Evolutionary conservation across 2,329 filamentous ascomycete species (phyloP), one percentile per base, ranked within the genome.

Genomic region (Whalleya microplaca): DNA sequence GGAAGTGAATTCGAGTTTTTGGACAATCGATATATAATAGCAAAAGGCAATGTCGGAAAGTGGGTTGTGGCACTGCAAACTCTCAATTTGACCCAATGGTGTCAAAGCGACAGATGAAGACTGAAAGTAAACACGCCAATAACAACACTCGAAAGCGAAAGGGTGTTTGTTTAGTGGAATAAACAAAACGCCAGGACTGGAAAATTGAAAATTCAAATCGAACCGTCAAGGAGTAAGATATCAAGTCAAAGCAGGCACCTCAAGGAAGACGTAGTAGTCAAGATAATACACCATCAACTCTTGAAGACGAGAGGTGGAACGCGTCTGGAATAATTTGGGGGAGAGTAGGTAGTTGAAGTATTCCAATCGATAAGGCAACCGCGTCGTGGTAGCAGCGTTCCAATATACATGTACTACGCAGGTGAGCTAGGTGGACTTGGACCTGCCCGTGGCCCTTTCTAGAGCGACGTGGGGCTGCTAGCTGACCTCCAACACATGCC

Each of bases 301-400:
- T n/a, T 23, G 32, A 14, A 40, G 37, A 29, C 45, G 53, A 45
- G 48, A 32, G 45, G 58, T 45, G 45, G 18, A 51, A 48, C 43
- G 45, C 50, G 49, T 10, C 41, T 6, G 12, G 9, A 27, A 43
- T 14, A 20, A 37, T 12, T 37, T 7, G 32, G 32, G 4, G 4
- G 32, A 3, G 14, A 14, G 3, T 37, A 37, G 10, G 10, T 12
- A 37, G 10, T 37, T n/a, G n/a, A n/a, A n/a, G 8, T 12, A 37
- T 6, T 12, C 10, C 18, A 64, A 64, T 65, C 59, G 61, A 63
- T 64, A 65, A 62, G 48, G 45, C 41, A 56, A 69, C 58, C 67
- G 66, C 65, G 67, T 69, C 66, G 61, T 58, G 32, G 32, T 37
- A 37, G 32, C 14, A 37, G 32, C 32, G 32, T 16, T 37, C 7